Percentiles rank a stretch among this genome's conserved stretches.
phyloP scores from a whole-genome alignment of 306 rosid genomes.

The Quercus gilva region DNA sequence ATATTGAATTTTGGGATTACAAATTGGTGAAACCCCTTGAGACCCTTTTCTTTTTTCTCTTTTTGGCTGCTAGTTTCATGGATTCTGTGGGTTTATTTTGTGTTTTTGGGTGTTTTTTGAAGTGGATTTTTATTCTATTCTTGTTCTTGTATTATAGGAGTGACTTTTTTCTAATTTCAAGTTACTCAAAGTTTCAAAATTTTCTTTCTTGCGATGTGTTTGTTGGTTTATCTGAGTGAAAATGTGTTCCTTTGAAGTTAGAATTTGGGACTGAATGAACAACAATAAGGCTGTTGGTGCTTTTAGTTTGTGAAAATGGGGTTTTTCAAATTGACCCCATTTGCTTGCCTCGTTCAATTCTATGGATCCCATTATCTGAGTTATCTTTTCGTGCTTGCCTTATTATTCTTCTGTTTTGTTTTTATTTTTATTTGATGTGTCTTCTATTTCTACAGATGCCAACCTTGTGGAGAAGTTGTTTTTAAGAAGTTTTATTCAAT shows the following conservation, averaged over 20 bases:
- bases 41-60: too few species aligned
- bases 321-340: constrained; percentile 23
- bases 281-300: background rate
- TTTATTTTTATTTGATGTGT: background rate
- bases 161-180: constrained; percentile 7
- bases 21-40: constrained; percentile 18
- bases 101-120: too few species aligned
- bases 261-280: background rate
- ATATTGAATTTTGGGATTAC: constrained; percentile 22
- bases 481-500: too few species aligned
- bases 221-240: constrained; percentile 25
- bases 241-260: background rate
- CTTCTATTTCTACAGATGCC: background rate
- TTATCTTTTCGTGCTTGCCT: constrained; percentile 1
- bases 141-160: background rate
- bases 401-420: background rate
- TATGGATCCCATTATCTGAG: constrained; percentile 10
- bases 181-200: constrained; percentile 6
- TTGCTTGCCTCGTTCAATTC: constrained; percentile 22
- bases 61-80: too few species aligned
- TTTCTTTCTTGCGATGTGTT: constrained; percentile 26
- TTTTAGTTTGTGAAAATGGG: constrained; percentile 14
- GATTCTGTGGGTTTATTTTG: too few species aligned
- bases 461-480: too few species aligned
- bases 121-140: too few species aligned